A percentile compares a stretch with the other conserved stretches of the same genome.
phyloP scores from a whole-genome alignment of 2,329 filamentous ascomycete species.

The Diplodia scrobiculata region DNA sequence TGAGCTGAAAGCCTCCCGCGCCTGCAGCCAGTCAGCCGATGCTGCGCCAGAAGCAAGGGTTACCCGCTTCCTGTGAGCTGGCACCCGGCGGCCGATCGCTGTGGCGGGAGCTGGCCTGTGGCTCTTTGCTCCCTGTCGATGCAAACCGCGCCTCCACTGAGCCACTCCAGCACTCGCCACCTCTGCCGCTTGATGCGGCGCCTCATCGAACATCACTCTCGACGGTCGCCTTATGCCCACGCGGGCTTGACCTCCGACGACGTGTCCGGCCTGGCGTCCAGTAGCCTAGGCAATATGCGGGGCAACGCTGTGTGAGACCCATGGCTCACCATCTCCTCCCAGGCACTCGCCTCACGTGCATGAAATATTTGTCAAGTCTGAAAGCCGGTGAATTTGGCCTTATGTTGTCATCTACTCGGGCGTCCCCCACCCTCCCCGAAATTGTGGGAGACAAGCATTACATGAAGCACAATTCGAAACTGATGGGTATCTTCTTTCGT shows the following conservation, averaged over 20 bases:
- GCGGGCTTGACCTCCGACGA: not conserved
- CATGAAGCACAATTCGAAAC: conserved; percentile 16
- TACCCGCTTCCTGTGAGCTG: conserved; percentile 9
- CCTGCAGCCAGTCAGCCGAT: conserved; percentile 24
- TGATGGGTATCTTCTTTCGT: conserved; percentile 26
- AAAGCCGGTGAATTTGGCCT: conserved; percentile 5
- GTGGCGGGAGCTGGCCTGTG: conserved; percentile 24
- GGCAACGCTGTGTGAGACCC: conserved; percentile 22
- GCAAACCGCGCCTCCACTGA: not conserved
- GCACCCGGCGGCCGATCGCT: conserved; percentile 22
- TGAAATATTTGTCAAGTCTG: conserved; percentile 20
- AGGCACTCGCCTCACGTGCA: conserved; percentile 4
- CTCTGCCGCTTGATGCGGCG: not conserved
- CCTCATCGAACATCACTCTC: not conserved
- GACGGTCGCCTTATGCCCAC: conserved; percentile 4
- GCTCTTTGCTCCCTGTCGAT: conserved; percentile 19
- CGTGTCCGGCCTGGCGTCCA: not conserved
- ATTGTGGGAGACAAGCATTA: not conserved
- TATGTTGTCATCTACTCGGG: conserved; percentile 9
- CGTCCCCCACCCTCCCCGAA: conserved; percentile 12
- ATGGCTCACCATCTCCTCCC: conserved; percentile 11
- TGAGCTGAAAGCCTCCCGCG: conserved; percentile 7
- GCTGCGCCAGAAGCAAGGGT: conserved; percentile 15
- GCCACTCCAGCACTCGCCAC: conserved; percentile 12
- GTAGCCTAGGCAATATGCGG: not conserved